phyloP scores from a whole-genome alignment of 345 rosid genomes.

The Eucalyptus viminalis region DNA sequence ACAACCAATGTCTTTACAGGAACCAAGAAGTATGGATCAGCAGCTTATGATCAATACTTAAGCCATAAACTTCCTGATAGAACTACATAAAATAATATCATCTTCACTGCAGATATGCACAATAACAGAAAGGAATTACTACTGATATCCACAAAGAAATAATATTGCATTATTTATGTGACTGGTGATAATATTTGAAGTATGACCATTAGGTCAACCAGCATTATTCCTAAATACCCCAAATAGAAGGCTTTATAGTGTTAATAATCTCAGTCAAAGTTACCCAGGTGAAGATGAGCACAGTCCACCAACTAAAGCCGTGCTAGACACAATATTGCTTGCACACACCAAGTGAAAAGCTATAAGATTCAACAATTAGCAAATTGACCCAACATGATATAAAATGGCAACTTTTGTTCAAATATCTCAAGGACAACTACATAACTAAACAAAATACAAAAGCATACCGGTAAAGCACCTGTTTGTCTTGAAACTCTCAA shows the following conservation, averaged over 20 bases:
- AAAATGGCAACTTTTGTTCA: not conserved
- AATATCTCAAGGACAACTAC: not conserved
- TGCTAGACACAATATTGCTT: not conserved
- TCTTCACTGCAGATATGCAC: not conserved
- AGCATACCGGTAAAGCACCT: constrained; percentile 99
- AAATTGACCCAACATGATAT: not conserved
- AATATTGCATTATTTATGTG: not conserved
- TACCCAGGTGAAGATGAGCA: not conserved
- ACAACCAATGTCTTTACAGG: not conserved
- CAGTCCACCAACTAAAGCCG: not conserved
- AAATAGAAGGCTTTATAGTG: not conserved
- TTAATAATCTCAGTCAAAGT: not conserved
- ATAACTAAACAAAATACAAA: constrained; percentile 37
- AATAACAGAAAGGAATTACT: not conserved
- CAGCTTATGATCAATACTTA: not conserved
- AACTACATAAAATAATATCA: not conserved
- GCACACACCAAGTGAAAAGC: not conserved
- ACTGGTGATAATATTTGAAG: not conserved
- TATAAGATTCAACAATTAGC: not conserved
- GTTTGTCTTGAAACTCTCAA: constrained; percentile 99
- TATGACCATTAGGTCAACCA: not conserved
- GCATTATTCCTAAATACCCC: not conserved
- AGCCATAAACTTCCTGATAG: not conserved
- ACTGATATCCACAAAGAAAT: not conserved
- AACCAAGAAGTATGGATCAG: not conserved